phyloP scores from a whole-genome alignment of 495 filamentous ascomycete species.

The Lasiosphaeria ovina region DNA sequence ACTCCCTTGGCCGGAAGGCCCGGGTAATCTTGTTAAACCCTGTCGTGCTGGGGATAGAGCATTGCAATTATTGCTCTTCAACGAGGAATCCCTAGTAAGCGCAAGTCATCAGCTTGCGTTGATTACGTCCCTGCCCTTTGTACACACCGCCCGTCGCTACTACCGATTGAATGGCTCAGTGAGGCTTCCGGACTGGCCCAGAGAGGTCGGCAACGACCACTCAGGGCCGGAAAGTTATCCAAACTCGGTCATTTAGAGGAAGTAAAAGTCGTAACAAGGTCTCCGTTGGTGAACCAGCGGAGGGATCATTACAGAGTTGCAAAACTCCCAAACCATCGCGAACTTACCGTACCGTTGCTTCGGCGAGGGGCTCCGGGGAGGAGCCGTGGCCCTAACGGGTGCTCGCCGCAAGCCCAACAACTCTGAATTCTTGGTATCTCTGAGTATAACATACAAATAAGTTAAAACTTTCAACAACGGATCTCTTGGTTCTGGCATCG shows the following conservation, averaged over 20 bases:
- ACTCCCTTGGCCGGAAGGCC: slow-evolving; percentile 67
- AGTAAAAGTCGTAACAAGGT: slow-evolving; percentile 77
- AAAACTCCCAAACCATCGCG: slow-evolving; percentile 34
- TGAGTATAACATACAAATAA: slow-evolving; percentile 36
- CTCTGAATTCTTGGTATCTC: slow-evolving; percentile 34
- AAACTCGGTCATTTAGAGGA: slow-evolving; percentile 75
- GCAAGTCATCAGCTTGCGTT: slow-evolving; percentile 71
- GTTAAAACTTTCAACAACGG: slow-evolving; percentile 70
- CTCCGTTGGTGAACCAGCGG: slow-evolving; percentile 72
- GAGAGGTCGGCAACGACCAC: slow-evolving; percentile 62
- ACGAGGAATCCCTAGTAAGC: slow-evolving; percentile 75
- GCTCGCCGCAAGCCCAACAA: slow-evolving; percentile 39
- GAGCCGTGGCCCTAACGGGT: slow-evolving; percentile 12
- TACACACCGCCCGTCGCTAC: slow-evolving; percentile 72
- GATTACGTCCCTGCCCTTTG: slow-evolving; percentile 73
- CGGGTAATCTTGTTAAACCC: slow-evolving; percentile 29
- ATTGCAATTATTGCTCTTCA: slow-evolving; percentile 82
- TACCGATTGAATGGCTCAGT: slow-evolving; percentile 76
- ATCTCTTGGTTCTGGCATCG: slow-evolving; percentile 71
- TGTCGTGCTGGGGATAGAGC: slow-evolving; percentile 42
- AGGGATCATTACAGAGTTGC: slow-evolving; percentile 61
- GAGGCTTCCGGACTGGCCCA: slow-evolving; percentile 67
- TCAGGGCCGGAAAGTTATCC: slow-evolving; percentile 66
- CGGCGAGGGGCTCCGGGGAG: slow-evolving; percentile 34
- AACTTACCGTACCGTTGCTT: slow-evolving; percentile 37